Conservation (phyloP, 2,329 filamentous ascomycete genomes). For the Seiridium cupressi region DNA sequence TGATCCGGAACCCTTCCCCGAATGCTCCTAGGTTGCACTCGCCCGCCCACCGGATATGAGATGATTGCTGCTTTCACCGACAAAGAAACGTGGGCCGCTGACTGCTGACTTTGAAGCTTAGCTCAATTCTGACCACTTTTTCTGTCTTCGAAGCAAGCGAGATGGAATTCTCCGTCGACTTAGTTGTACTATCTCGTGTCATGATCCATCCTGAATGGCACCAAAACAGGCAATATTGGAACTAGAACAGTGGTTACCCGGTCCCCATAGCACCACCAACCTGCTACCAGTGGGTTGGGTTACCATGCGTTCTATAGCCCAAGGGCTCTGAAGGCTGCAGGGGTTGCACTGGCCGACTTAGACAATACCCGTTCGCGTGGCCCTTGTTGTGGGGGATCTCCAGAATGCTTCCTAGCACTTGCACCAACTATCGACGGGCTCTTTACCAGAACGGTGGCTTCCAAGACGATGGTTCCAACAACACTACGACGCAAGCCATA, state of each 20-base stretch:
- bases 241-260: neutral
- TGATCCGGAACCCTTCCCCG: neutral
- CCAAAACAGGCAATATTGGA: neutral
- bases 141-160: neutral
- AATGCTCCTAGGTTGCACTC: slow-evolving; percentile 3
- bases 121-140: neutral
- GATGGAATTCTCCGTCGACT: neutral
- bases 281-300: neutral
- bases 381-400: neutral
- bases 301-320: neutral
- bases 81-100: neutral
- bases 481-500: no score
- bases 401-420: neutral
- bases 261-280: neutral
- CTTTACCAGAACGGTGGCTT: neutral
- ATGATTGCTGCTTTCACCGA: neutral
- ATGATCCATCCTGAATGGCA: neutral
- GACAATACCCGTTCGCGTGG: neutral
- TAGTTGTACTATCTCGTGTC: neutral
- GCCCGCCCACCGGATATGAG: slow-evolving; percentile 7
- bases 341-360: neutral
- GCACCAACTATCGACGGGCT: neutral
- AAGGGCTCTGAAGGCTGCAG: neutral
- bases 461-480: neutral
- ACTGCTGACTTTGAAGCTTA: neutral